A percentile compares a stretch with the other conserved stretches of the same genome.
phyloP scores from a whole-genome alignment of 2,329 filamentous ascomycete genomes.

The Aspergillus novofumigatus region DNA sequence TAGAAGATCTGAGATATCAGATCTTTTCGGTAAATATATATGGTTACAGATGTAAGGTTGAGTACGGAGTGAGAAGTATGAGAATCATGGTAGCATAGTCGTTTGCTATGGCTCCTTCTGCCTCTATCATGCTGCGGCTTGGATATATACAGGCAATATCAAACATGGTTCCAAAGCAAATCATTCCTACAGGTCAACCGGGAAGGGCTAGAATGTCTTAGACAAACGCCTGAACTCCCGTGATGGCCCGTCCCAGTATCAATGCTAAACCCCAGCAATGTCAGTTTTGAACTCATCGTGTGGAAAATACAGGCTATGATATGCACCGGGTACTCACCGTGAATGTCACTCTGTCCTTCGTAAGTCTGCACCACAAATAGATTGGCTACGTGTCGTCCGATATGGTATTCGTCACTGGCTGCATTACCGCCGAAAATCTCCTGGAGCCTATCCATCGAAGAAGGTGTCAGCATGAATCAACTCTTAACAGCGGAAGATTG shows the following conservation, averaged over 20 bases:
- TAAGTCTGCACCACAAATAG: conserved; percentile 97
- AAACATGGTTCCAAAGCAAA: background rate
- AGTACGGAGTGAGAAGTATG: background rate
- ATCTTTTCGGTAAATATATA: background rate
- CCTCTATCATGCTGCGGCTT: background rate
- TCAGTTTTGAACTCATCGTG: conserved; percentile 2
- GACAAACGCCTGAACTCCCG: conserved; percentile 75
- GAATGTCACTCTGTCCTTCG: conserved; percentile 97
- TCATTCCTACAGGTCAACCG: background rate
- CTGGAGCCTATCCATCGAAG: conserved; percentile 57
- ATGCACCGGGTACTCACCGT: conserved; percentile 59
- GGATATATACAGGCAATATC: background rate
- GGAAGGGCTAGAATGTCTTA: conserved; percentile 33
- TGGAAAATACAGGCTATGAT: background rate
- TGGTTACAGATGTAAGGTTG: background rate
- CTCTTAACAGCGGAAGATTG: background rate
- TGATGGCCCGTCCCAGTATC: conserved; percentile 65
- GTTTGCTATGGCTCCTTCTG: background rate
- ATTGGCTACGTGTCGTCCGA: conserved; percentile 92
- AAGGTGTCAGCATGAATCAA: conserved; percentile 9
- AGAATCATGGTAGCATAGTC: background rate
- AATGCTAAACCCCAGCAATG: conserved; percentile 47
- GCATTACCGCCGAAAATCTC: conserved; percentile 98
- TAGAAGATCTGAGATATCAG: background rate
- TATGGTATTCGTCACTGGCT: conserved; percentile 95